phyloP scores from a whole-genome alignment of 106 monocot genomes.

The Dendrobium huoshanense region DNA sequence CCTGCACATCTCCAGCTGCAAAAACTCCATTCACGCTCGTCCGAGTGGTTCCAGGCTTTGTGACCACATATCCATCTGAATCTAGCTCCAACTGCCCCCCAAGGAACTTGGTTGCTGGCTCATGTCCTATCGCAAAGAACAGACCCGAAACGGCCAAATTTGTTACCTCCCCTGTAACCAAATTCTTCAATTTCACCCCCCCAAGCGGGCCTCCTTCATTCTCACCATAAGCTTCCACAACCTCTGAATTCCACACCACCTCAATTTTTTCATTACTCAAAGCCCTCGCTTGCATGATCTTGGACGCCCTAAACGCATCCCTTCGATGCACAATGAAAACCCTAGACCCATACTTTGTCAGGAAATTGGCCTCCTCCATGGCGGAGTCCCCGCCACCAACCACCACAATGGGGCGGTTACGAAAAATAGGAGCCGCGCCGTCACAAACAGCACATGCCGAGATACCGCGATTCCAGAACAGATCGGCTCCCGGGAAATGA shows the following conservation, averaged over 20 bases:
- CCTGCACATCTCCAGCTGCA: conserved; percentile 97
- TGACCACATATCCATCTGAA: conserved; percentile 76
- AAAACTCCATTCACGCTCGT: conserved; percentile 87
- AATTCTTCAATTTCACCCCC: conserved; percentile 76
- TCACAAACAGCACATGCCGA: conserved; percentile 96
- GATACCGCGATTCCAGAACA: conserved; percentile 81
- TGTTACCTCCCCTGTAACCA: conserved; percentile 42
- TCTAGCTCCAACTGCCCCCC: conserved; percentile 83
- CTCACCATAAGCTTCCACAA: conserved; percentile 68
- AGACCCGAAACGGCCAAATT: conserved; percentile 66
- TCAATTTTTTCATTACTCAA: conserved; percentile 78
- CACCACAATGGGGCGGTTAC: conserved; percentile 67
- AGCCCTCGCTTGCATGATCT: conserved; percentile 84
- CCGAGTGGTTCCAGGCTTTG: conserved; percentile 73
- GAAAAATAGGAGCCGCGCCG: conserved; percentile 88
- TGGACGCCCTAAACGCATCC: conserved; percentile 82
- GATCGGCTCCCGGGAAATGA: conserved; percentile 56
- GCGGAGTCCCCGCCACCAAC: conserved; percentile 91
- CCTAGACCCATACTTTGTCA: conserved; percentile 85
- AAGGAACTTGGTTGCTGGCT: conserved; percentile 87
- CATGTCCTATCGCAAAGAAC: conserved; percentile 97
- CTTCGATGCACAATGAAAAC: conserved; percentile 83
- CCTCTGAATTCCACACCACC: conserved; percentile 71
- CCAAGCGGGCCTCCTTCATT: conserved; percentile 44
- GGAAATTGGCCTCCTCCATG: conserved; percentile 95